Conservation (phyloP, 73 alveolate species). For the Paramecium primaurelia region DNA sequence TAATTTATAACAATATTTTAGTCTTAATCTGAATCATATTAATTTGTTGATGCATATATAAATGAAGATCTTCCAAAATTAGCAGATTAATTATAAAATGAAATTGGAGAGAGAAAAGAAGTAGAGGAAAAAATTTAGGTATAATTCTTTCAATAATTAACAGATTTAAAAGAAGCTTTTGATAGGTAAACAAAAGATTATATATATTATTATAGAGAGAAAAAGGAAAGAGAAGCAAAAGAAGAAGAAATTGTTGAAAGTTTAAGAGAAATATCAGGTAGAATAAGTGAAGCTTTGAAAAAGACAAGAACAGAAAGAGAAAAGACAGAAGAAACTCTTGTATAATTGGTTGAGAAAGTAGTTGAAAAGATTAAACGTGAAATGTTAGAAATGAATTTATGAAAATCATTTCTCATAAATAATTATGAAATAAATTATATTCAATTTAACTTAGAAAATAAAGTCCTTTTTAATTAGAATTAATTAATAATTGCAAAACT, state of each 20-base stretch:
- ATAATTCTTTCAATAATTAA: slow-evolving; percentile 40
- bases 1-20: background rate
- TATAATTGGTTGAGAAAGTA: slow-evolving; percentile 49
- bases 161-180: slow-evolving; percentile 51
- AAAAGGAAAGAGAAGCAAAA: slow-evolving; percentile 60
- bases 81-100: slow-evolving; percentile 50
- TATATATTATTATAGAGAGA: background rate
- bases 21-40: slow-evolving; percentile 54
- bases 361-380: slow-evolving; percentile 59
- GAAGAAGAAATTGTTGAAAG: slow-evolving; percentile 58
- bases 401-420: slow-evolving; percentile 20
- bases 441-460: background rate
- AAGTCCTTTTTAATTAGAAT: background rate
- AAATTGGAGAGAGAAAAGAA: slow-evolving; percentile 51
- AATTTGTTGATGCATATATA: slow-evolving; percentile 55
- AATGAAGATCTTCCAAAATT: slow-evolving; percentile 60
- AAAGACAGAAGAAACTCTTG: slow-evolving; percentile 58
- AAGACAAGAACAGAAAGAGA: slow-evolving; percentile 58
- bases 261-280: slow-evolving; percentile 55
- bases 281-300: slow-evolving; percentile 33
- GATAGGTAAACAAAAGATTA: slow-evolving; percentile 12
- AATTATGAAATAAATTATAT: background rate
- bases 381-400: slow-evolving; percentile 58
- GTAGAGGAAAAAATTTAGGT: slow-evolving; percentile 51
- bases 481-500: background rate